phyloP scores from a whole-genome alignment of 768 basidiomycete species.

The Leccinum imitatum region DNA sequence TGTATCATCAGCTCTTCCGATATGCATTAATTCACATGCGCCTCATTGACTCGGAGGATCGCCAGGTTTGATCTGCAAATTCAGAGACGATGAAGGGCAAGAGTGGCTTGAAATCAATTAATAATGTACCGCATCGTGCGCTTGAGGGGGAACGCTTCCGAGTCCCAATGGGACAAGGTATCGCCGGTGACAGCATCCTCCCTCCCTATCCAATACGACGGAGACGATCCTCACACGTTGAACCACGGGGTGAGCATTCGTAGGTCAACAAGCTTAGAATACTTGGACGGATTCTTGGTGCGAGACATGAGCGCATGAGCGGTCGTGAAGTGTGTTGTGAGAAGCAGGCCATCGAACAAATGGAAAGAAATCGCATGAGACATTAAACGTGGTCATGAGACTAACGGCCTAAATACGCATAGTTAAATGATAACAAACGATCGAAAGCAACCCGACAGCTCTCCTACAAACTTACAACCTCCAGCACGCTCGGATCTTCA shows the following conservation, averaged over 20 bases:
- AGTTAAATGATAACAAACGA: slow-evolving; percentile 17
- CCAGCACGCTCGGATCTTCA: slow-evolving; percentile 22
- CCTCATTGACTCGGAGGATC: slow-evolving; percentile 17
- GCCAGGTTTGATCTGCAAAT: slow-evolving; percentile 11
- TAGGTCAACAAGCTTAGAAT: slow-evolving; percentile 8
- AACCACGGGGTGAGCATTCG: neutral
- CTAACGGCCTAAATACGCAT: slow-evolving; percentile 26
- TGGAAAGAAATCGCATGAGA: neutral
- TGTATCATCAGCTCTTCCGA: slow-evolving; percentile 2
- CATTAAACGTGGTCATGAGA: slow-evolving; percentile 4
- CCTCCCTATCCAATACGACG: slow-evolving; percentile 5
- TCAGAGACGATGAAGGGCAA: slow-evolving; percentile 3
- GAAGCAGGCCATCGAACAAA: neutral
- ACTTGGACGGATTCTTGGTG: neutral
- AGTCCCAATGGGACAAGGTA: slow-evolving; percentile 7
- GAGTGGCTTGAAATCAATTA: slow-evolving; percentile 11
- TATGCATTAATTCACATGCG: slow-evolving; percentile 9
- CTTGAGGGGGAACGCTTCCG: slow-evolving; percentile 1
- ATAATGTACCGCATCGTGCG: slow-evolving; percentile 14
- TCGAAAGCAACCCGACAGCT: neutral
- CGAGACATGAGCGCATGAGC: neutral
- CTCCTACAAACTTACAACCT: slow-evolving; percentile 17
- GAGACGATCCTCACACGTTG: neutral
- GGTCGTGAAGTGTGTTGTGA: neutral
- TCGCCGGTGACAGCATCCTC: slow-evolving; percentile 4